phyloP scores from a whole-genome alignment of 805 yeast species.

The Pichia membranifaciens region DNA sequence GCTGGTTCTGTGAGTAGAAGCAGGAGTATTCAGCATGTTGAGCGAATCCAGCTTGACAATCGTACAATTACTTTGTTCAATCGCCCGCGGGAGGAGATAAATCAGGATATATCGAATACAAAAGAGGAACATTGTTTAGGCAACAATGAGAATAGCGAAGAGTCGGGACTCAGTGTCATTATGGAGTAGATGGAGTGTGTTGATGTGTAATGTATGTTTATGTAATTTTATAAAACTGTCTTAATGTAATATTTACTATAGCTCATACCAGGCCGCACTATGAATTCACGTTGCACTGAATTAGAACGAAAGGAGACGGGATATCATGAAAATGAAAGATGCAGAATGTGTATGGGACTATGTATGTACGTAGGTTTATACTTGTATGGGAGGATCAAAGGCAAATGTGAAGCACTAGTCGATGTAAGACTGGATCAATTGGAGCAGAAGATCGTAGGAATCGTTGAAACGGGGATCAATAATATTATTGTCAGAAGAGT shows the following conservation, averaged over 20 bases:
- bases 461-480: neutral
- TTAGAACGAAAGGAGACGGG: no score
- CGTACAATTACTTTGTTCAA: slow-evolving; percentile 30
- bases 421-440: neutral
- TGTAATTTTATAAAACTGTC: neutral
- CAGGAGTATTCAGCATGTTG: neutral
- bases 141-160: neutral
- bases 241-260: no score
- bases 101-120: slow-evolving; percentile 2
- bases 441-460: neutral
- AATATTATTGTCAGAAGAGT: neutral
- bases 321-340: neutral
- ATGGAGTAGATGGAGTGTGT: slow-evolving; percentile 3
- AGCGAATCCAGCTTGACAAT: slow-evolving; percentile 19
- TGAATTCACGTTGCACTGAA: no score
- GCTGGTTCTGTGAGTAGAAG: neutral
- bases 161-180: neutral
- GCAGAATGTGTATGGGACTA: neutral
- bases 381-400: no score
- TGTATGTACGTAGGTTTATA: neutral
- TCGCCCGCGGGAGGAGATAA: slow-evolving; percentile 13
- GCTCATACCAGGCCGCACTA: no score
- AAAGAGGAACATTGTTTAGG: neutral
- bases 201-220: neutral
- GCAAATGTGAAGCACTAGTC: neutral